Conservation (phyloP, 164 flowering plant genomes). For the Kingdonia uniflora region DNA sequence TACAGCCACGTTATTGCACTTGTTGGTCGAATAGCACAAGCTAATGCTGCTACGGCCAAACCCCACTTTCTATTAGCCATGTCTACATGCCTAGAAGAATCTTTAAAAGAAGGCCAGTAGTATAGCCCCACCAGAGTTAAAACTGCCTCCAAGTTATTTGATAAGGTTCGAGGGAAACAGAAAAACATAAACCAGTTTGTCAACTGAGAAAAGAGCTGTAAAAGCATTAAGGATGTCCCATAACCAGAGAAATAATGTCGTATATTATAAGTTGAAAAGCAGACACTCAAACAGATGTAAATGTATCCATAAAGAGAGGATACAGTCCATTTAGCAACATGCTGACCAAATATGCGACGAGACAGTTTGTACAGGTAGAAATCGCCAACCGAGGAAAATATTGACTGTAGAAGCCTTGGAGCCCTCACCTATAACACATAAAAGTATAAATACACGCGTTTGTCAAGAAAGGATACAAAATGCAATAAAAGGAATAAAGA, state of each 20-base stretch:
- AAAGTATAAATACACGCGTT: not conserved
- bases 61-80: constrained; percentile 55
- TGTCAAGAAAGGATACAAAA: too few relatives aligned
- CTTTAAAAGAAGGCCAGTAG: constrained; percentile 77
- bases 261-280: not conserved
- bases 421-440: constrained; percentile 42
- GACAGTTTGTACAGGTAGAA: constrained; percentile 69
- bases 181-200: constrained; percentile 89
- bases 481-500: too few relatives aligned
- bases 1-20: constrained; percentile 86
- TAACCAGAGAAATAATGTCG: not conserved
- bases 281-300: not conserved
- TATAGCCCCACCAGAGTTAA: constrained; percentile 63
- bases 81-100: constrained; percentile 18
- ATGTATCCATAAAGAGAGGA: constrained; percentile 37
- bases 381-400: constrained; percentile 83
- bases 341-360: constrained; percentile 37
- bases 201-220: constrained; percentile 69
- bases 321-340: constrained; percentile 81
- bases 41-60: constrained; percentile 64
- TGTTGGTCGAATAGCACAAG: constrained; percentile 93
- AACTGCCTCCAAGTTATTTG: constrained; percentile 84
- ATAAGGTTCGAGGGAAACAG: constrained; percentile 80
- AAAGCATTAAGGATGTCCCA: constrained; percentile 16
- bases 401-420: constrained; percentile 78